Conservation (phyloP, 805 yeast species). For the Ogataea paradorogensis region DNA sequence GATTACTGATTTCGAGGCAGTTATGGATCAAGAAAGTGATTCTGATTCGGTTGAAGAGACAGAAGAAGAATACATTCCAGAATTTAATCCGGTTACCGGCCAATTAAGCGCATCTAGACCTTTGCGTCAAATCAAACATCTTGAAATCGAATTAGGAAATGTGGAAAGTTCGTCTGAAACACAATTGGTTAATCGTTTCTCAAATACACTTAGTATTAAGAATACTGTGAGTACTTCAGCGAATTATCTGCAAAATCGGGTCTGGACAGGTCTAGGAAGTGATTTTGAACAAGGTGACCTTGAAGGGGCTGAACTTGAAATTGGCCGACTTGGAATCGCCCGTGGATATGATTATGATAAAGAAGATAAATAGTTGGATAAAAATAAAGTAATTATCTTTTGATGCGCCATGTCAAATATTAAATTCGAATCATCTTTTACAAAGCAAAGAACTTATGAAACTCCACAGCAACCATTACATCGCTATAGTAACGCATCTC, state of each 20-base stretch:
- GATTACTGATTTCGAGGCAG: conserved; percentile 72
- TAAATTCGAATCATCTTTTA: conserved; percentile 24
- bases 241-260: conserved; percentile 59
- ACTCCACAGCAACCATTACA: not conserved
- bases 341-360: conserved; percentile 66
- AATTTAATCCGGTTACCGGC: conserved; percentile 88
- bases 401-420: conserved; percentile 9
- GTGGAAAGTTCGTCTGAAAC: conserved; percentile 25
- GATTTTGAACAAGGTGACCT: conserved; percentile 50
- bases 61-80: conserved; percentile 63
- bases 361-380: conserved; percentile 2
- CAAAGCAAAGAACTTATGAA: conserved; percentile 10
- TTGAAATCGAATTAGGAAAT: conserved; percentile 52
- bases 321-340: conserved; percentile 86
- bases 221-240: conserved; percentile 91
- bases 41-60: conserved; percentile 16
- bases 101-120: conserved; percentile 71
- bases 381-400: not conserved
- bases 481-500: conserved; percentile 13
- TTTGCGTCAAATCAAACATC: conserved; percentile 59
- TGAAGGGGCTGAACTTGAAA: conserved; percentile 78
- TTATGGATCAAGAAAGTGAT: conserved; percentile 40
- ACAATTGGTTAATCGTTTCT: conserved; percentile 53
- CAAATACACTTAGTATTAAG: conserved; percentile 60
- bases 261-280: conserved; percentile 90